Base-by-base conservation (phyloP, 108 stramenopile genomes). In the Aurantiochytrium sp. region DNA sequence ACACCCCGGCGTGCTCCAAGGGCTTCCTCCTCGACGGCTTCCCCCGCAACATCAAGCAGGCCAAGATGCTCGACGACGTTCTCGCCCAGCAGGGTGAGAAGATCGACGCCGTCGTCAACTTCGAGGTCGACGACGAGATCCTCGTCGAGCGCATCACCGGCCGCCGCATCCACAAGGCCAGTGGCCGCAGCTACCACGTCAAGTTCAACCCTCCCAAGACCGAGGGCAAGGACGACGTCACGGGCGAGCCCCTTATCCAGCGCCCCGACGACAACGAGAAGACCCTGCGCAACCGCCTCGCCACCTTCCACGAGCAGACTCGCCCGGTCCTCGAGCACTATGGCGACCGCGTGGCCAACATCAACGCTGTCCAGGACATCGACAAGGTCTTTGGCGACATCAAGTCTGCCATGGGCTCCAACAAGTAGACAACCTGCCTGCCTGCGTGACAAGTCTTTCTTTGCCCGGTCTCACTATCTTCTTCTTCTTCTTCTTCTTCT, bases 1-100 rank as follows among this genome's bases (percentile, higher is more conserved):
- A 96, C 60, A 93, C 96, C 44, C 93, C 92, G 5, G 98, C 98
- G 87, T 99, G 98, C 94, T 89, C 90, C 60, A 95, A 96, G 90
- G 99, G 99, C 42, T 99, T 99, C 94, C 98, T 99, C 90, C 95
- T 99, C 59, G 96, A 97, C 89, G 99, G 99, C 44, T 99, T 99
- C 93, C 98, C 98, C 19, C 97, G 98, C 72, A 99, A 98, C 25
- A 90, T 97, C 43, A 93, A 91, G n/a, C 99, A 99, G 93, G 98
- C 97, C 45, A 88, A 96, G 92, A 96, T 95, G 60, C 93, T 99
- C 90, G 99, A 99, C 89, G 94, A 94, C 88, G 96, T 98, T 93
- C 93, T 98, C 87, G 95, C 96, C 29, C 90, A 95, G 69, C 96
- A 96, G 72, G 96, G 96, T 43, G 95, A 96, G n/a, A 91, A 90